phyloP scores from a whole-genome alignment of 2,329 filamentous ascomycete genomes.

The Alternaria metachromatica region DNA sequence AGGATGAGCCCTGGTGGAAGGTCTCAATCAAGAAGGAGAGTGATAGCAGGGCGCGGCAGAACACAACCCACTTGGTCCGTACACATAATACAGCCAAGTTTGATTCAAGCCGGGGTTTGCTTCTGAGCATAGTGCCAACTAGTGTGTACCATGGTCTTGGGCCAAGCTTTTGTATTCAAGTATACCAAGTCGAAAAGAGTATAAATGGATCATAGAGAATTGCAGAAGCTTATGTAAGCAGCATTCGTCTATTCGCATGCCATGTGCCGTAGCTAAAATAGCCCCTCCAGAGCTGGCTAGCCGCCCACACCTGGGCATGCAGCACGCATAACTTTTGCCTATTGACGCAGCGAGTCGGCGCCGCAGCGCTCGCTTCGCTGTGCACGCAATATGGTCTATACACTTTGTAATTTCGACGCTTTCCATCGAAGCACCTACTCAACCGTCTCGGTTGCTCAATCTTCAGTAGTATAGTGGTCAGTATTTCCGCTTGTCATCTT shows the following conservation, averaged over 20 bases:
- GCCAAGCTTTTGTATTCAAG: not conserved
- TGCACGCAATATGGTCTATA: not conserved
- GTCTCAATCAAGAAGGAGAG: not conserved
- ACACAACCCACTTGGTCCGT: not conserved
- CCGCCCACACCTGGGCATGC: not conserved
- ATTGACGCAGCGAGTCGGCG: not conserved
- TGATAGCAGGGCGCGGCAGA: not conserved
- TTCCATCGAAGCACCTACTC: not conserved
- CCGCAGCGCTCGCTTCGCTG: not conserved
- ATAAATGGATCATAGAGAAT: not conserved
- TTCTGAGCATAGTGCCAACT: not conserved
- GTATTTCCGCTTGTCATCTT: conserved; percentile 1
- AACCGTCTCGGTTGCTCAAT: not conserved
- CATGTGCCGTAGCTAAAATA: not conserved
- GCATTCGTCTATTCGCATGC: not conserved
- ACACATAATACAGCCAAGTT: not conserved
- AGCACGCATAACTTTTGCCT: not conserved
- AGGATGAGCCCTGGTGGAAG: not conserved
- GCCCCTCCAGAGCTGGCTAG: not conserved
- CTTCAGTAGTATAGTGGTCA: conserved; percentile 4
- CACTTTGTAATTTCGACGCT: accelerated
- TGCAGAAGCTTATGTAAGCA: not conserved
- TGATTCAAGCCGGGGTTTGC: not conserved
- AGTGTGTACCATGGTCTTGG: not conserved
- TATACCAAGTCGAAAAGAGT: not conserved